These are phyloP conservation scores for Tuber microsphaerosporum DNA, from an alignment of 495 filamentous ascomycete genomes.

Conservation along the genomic window DNA sequence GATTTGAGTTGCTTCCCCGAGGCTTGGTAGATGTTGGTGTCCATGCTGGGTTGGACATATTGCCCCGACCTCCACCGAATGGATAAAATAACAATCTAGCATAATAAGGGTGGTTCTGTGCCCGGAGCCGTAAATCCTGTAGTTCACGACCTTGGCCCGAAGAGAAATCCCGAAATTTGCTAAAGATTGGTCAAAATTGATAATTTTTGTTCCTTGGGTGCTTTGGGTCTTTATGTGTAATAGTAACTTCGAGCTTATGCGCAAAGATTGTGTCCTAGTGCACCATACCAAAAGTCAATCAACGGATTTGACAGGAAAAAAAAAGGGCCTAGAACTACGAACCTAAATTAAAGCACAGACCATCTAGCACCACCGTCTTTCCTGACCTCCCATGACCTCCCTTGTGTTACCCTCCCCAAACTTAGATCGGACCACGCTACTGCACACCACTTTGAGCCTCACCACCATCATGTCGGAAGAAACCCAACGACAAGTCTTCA, in stretches of 20 bases:
- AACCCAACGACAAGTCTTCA: conserved; percentile 1
- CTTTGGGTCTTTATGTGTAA: not conserved
- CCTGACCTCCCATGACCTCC: not conserved
- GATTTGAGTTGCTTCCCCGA: not conserved
- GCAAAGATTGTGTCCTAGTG: not conserved
- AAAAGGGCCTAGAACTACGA: not conserved
- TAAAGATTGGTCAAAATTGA: not conserved
- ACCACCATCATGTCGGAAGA: not conserved
- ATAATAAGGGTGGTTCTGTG: not conserved
- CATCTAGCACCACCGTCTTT: not conserved
- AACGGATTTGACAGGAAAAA: not conserved
- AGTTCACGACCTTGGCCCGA: no score
- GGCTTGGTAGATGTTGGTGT: not conserved
- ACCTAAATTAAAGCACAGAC: not conserved
- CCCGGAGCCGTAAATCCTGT: not conserved
- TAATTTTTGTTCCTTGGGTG: not conserved
- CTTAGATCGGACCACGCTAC: not conserved
- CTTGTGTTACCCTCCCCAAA: not conserved
- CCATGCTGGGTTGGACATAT: not conserved
- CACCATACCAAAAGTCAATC: not conserved
- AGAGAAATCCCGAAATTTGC: not conserved
- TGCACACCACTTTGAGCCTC: not conserved
- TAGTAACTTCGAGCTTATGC: not conserved
- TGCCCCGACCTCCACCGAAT: not conserved
- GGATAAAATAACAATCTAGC: not conserved